Base-by-base conservation (phyloP, 73 alveolate genomes). In the Paramecium tetraurelia region DNA sequence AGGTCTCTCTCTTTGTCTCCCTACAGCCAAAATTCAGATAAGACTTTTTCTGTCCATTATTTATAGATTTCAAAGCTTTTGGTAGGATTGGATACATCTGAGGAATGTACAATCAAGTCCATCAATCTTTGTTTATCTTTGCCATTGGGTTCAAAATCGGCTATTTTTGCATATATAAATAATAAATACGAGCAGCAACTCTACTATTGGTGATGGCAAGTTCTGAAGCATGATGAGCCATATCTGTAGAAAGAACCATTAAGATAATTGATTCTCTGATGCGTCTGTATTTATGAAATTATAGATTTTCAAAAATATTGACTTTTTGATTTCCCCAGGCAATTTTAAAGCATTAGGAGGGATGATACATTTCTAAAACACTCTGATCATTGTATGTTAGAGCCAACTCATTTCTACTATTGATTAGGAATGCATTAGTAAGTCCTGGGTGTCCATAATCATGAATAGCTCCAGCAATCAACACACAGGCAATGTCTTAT, bases 371-470 rank as follows among this genome's bases (percentile, higher is more conserved):
- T 94, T 96, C 99, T 33, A 96, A 86, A 16, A 94, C 96, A 22
- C 96, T 88, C 44, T 95, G 38, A 77, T 93, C 99, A 94, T 96
- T 96, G 85, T 95, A 96, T 14, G 95, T 93, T 50, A 95, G 44
- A 75, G 99, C 99, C 75, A 96, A 86, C 0, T 96, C 98, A 80
- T 93, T 89, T n/a, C 92, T 92, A 58, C 95, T 95, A 92, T 95
- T 96, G 59, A 96, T 95, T 36, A 95, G 93, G 68, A 94, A 96
- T 36, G 96, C 93, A 88, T 96, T 96, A 40, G 96, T 96, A 53
- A 93, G 85, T 0, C 98, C 98, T n/a, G 95, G 95, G 92, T 96
- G 99, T 7, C 97, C 98, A 21, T 93, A 93, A 89, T 96, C 99
- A 86, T 96, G 99, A 21, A 96, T 97, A 43, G 96, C 93, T 48